phyloP scores from a whole-genome alignment of 164 flowering plant species.

The Macadamia integrifolia region DNA sequence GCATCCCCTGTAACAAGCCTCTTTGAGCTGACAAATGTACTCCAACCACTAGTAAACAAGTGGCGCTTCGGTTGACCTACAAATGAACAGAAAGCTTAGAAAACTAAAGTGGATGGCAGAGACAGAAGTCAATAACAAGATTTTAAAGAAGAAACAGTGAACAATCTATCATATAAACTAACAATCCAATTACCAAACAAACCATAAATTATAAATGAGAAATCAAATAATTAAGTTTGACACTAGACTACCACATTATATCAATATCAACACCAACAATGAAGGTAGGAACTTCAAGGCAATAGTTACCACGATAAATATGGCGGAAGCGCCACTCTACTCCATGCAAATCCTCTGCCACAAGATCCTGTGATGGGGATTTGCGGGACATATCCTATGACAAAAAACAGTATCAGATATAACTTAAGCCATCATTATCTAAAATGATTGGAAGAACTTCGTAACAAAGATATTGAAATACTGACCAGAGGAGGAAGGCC shows the following conservation, averaged over 20 bases:
- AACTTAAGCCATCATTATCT: background rate
- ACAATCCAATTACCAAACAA: background rate
- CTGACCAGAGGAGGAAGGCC: slow-evolving; percentile 60
- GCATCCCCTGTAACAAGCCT: slow-evolving; percentile 54
- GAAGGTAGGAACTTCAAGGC: background rate
- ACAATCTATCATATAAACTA: background rate
- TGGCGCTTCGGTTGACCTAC: slow-evolving; percentile 68
- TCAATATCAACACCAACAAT: background rate
- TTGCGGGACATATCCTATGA: slow-evolving; percentile 50
- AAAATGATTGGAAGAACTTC: too few species aligned
- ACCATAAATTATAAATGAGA: background rate
- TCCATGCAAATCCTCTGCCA: slow-evolving; percentile 64
- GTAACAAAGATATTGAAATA: background rate
- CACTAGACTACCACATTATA: too few species aligned
- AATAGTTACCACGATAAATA: slow-evolving; percentile 46
- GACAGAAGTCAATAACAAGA: background rate
- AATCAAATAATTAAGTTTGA: background rate
- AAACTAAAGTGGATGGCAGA: background rate
- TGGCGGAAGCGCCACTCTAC: slow-evolving; percentile 56
- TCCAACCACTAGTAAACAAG: slow-evolving; percentile 68
- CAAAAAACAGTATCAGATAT: slow-evolving; percentile 4
- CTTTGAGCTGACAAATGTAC: slow-evolving; percentile 50
- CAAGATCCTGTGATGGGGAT: slow-evolving; percentile 50
- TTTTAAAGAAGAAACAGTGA: background rate
- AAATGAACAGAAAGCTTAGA: slow-evolving; percentile 1